A percentile compares a stretch with the other conserved stretches of the same genome.
Conservation (phyloP, 2,329 filamentous ascomycete genomes). For the Xylariaceae sp. region DNA sequence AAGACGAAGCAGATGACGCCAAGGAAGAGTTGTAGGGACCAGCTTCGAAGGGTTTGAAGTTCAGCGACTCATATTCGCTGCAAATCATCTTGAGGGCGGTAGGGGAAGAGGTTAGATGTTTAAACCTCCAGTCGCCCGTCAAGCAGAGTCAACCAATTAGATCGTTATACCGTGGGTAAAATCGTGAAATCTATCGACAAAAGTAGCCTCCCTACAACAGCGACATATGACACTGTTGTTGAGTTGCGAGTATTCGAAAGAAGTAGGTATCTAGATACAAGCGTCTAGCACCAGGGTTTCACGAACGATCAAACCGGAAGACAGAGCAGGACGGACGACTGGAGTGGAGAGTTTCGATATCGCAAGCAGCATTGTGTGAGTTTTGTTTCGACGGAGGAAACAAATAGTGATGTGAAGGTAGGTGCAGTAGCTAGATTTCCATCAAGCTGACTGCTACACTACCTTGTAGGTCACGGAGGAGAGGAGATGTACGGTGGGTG, state of each 20-base stretch:
- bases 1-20: constrained; percentile 77
- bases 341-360: constrained; percentile 54
- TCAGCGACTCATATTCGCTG: constrained; percentile 59
- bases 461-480: constrained; percentile 31
- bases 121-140: constrained; percentile 62
- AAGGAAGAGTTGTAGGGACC: constrained; percentile 72
- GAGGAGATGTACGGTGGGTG: constrained; percentile 6
- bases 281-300: constrained; percentile 54
- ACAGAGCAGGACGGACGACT: constrained; percentile 69
- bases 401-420: constrained; percentile 41
- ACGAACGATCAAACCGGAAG: constrained; percentile 64
- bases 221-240: constrained; percentile 40
- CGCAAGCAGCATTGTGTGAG: constrained; percentile 64
- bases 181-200: constrained; percentile 49
- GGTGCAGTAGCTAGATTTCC: constrained; percentile 41
- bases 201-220: constrained; percentile 47
- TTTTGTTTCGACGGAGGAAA: constrained; percentile 41
- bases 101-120: constrained; percentile 34
- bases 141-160: constrained; percentile 57
- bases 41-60: constrained; percentile 56
- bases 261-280: constrained; percentile 51
- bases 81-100: constrained; percentile 63
- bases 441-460: constrained; percentile 40
- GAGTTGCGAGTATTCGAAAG: constrained; percentile 52
- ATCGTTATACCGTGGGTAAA: constrained; percentile 46